Evolutionary conservation across 768 basidiomycete genomes (phyloP).

Genomic region (Termitomyces sp.): DNA sequence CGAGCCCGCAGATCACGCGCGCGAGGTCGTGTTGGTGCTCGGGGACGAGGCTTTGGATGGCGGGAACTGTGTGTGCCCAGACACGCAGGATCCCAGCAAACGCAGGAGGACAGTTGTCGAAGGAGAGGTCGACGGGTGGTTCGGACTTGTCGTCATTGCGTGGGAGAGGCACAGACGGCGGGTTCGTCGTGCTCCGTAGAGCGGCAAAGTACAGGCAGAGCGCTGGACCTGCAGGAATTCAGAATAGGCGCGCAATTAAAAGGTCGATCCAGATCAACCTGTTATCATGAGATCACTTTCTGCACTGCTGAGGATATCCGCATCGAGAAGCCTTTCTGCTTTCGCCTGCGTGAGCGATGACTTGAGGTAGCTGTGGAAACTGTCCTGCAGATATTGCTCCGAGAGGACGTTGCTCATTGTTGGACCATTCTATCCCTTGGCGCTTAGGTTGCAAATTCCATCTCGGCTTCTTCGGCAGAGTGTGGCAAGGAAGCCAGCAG

Average conservation of each 20-base stretch:
- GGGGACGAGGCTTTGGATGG: conserved; percentile 56
- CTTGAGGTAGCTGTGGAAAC: conserved; percentile 79
- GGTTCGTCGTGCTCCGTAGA: conserved; percentile 64
- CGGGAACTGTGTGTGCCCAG: conserved; percentile 64
- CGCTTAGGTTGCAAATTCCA: not conserved
- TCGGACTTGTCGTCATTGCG: conserved; percentile 24
- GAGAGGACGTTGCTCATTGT: conserved; percentile 29
- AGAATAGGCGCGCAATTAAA: not conserved
- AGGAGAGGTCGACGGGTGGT: conserved; percentile 49
- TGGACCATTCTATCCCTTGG: no score
- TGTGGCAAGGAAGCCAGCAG: no score
- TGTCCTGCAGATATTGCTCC: conserved; percentile 66
- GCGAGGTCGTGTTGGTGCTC: conserved; percentile 81
- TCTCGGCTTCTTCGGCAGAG: no score
- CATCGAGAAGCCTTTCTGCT: conserved; percentile 66
- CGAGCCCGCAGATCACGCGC: conserved; percentile 67
- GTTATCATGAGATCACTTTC: conserved; percentile 85
- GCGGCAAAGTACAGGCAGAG: conserved; percentile 85
- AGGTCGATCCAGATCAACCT: conserved; percentile 36
- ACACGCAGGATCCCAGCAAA: conserved; percentile 69
- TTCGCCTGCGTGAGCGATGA: conserved; percentile 77
- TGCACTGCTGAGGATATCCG: conserved; percentile 68
- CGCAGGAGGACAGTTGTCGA: conserved; percentile 60
- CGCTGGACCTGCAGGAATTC: conserved; percentile 54
- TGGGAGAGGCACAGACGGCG: conserved; percentile 80